Evolutionary conservation across 2,329 filamentous ascomycete genomes (phyloP).

Genomic region (Apiospora rasikravindrae): DNA sequence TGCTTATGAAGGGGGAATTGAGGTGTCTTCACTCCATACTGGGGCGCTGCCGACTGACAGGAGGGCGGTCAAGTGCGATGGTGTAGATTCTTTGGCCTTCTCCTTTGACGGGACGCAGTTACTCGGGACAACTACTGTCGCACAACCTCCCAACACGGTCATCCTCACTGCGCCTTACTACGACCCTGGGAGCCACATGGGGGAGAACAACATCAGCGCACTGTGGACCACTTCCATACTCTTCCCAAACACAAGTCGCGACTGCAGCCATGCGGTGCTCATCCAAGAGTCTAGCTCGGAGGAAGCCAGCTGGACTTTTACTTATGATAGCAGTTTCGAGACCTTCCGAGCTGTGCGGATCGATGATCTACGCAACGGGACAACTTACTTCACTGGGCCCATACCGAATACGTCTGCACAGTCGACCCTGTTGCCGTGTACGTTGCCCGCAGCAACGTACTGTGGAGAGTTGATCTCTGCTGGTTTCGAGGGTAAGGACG

Average conservation of each 20-base stretch:
- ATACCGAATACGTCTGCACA: conserved; percentile 56
- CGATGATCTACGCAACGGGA: conserved; percentile 76
- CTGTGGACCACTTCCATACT: conserved; percentile 88
- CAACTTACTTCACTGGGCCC: conserved; percentile 80
- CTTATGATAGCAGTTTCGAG: conserved; percentile 77
- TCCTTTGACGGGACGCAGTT: conserved; percentile 80
- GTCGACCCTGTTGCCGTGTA: conserved; percentile 69
- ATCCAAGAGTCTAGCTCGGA: conserved; percentile 65
- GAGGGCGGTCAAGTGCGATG: conserved; percentile 78
- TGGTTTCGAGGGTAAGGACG: conserved; percentile 72
- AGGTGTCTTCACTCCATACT: conserved; percentile 77
- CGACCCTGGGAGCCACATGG: conserved; percentile 69
- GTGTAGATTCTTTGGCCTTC: conserved; percentile 75
- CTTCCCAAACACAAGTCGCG: conserved; percentile 79
- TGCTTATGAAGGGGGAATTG: conserved; percentile 87
- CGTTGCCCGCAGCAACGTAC: conserved; percentile 71
- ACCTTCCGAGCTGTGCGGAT: conserved; percentile 79
- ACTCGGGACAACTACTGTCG: conserved; percentile 73
- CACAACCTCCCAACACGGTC: conserved; percentile 71
- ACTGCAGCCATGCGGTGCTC: conserved; percentile 78
- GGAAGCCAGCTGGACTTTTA: conserved; percentile 77
- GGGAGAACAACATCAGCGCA: conserved; percentile 71
- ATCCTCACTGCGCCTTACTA: conserved; percentile 82
- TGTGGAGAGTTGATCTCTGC: conserved; percentile 74
- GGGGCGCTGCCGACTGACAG: conserved; percentile 69